A percentile compares a stretch with the other conserved stretches of the same genome.
phyloP scores from a whole-genome alignment of 495 filamentous ascomycete genomes.

The Hamigera avellanea region DNA sequence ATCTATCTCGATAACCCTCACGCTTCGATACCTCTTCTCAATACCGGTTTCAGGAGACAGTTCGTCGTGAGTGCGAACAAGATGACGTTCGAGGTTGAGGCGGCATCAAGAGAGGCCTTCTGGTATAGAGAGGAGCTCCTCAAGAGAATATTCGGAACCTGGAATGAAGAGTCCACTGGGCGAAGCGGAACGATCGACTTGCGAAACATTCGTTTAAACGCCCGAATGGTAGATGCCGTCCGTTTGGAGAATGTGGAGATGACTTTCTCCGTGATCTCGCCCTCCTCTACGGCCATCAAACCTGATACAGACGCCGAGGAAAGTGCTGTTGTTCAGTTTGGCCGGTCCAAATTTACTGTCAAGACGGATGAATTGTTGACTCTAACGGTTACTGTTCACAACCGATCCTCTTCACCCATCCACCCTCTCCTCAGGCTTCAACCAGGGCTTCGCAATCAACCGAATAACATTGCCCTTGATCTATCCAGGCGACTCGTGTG shows the following conservation, averaged over 20 bases:
- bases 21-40: constrained; percentile 67
- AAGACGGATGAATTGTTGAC: constrained; percentile 60
- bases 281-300: constrained; percentile 8
- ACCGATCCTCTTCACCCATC: constrained; percentile 57
- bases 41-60: constrained; percentile 61
- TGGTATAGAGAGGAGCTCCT: constrained; percentile 87
- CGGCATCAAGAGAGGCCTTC: constrained; percentile 69
- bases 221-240: constrained; percentile 74
- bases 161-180: constrained; percentile 49
- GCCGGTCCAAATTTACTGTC: constrained; percentile 42
- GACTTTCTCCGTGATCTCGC: constrained; percentile 40
- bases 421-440: constrained; percentile 65
- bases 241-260: constrained; percentile 72
- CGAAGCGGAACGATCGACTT: constrained; percentile 64
- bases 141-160: constrained; percentile 54
- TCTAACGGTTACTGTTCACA: constrained; percentile 54
- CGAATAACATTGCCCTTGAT: constrained; percentile 65
- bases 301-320: background rate
- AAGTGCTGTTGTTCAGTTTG: constrained; percentile 23
- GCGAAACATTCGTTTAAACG: constrained; percentile 55
- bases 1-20: constrained; percentile 67
- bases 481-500: constrained; percentile 72
- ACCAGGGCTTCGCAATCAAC: constrained; percentile 62
- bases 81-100: constrained; percentile 66
- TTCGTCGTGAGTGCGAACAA: constrained; percentile 79